These are phyloP conservation scores for Austroboletus rostrupii DNA, from an alignment of 1,284 basidiomycete species.

Conservation along the genomic window DNA sequence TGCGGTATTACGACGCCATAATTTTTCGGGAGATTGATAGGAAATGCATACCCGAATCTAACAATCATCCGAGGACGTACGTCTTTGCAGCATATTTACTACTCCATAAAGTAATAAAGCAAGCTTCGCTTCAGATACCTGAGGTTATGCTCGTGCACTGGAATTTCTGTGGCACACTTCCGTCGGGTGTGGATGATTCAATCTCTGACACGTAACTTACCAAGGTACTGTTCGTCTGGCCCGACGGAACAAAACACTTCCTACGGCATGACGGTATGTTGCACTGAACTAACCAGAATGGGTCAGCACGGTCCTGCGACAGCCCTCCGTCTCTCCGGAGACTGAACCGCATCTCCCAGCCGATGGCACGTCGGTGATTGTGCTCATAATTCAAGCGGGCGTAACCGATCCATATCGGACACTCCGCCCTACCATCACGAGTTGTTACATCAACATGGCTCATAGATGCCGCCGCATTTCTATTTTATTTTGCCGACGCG, in stretches of 20 bases:
- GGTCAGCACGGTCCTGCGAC: not conserved
- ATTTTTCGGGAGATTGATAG: constrained; percentile 13
- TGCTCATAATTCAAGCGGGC: constrained; percentile 6
- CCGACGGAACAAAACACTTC: not conserved
- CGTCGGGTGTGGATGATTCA: not conserved
- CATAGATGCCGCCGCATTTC: not conserved
- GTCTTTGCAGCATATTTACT: not conserved
- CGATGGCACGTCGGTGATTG: not conserved
- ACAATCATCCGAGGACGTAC: not conserved
- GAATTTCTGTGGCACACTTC: constrained; percentile 2
- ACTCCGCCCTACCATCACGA: not conserved
- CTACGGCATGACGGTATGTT: not conserved
- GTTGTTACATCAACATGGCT: constrained; percentile 1
- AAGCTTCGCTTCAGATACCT: not conserved
- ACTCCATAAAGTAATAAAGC: not conserved
- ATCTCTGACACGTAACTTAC: constrained; percentile 4
- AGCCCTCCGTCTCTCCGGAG: not conserved
- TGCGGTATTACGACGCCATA: constrained; percentile 7
- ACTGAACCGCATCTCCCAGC: not conserved
- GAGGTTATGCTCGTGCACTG: not conserved
- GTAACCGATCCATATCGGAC: constrained; percentile 11
- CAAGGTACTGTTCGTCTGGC: constrained; percentile 1
- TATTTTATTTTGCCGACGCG: not conserved
- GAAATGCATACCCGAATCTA: constrained; percentile 3
- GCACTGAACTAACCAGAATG: not conserved